Percentiles rank a stretch among this genome's conserved stretches.
Conservation (phyloP, 2,329 filamentous ascomycete species). For the Microdochium bolleyi region DNA sequence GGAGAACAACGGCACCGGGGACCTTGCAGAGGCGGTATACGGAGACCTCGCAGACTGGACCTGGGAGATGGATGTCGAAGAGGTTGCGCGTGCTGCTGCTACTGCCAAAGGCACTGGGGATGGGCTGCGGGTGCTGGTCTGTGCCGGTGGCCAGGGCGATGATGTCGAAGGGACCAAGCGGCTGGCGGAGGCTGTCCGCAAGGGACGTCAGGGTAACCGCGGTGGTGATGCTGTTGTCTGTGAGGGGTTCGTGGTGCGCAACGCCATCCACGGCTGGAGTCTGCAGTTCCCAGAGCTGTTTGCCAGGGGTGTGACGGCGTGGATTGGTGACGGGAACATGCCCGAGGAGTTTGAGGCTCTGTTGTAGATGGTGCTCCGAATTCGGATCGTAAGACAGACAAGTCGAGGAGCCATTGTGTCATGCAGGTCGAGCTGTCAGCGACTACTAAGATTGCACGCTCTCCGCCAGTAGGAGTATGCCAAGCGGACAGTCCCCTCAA, state of each 20-base stretch:
- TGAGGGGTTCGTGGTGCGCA: conserved; percentile 20
- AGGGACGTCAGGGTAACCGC: conserved; percentile 5
- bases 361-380: too few relatives aligned
- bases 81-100: conserved; percentile 9
- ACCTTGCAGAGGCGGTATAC: conserved; percentile 10
- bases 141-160: conserved; percentile 22
- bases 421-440: too few relatives aligned
- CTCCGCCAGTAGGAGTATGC: too few relatives aligned
- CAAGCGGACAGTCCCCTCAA: too few relatives aligned
- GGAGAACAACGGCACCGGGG: conserved; percentile 17
- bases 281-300: conserved; percentile 30
- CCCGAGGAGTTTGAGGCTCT: conserved; percentile 11
- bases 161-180: conserved; percentile 19
- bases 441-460: too few relatives aligned
- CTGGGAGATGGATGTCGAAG: conserved; percentile 16
- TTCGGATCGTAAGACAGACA: too few relatives aligned
- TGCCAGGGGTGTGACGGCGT: conserved; percentile 24
- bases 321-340: conserved; percentile 19
- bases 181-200: conserved; percentile 16
- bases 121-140: conserved; percentile 17
- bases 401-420: too few relatives aligned
- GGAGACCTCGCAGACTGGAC: conserved; percentile 10
- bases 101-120: conserved; percentile 3
- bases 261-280: conserved; percentile 31
- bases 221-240: conserved; percentile 11